Conservation (phyloP, 139 green algal species). For the Closterium sp. region DNA sequence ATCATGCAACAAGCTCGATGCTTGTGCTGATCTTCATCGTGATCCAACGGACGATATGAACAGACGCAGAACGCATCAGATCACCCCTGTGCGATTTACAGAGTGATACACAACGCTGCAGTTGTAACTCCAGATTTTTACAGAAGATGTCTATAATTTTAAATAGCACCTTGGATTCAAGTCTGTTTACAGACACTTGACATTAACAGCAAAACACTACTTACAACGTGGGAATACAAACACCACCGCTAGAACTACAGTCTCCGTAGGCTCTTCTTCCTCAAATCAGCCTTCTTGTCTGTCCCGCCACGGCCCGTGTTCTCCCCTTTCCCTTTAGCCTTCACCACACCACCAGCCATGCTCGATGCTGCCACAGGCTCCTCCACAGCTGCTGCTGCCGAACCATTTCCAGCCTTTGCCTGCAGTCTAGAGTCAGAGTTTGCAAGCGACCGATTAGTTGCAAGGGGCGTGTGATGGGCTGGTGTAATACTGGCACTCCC, state of each 20-base stretch:
- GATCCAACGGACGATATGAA: too few species aligned
- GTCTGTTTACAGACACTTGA: too few species aligned
- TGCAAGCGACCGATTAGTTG: background rate
- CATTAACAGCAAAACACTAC: too few species aligned
- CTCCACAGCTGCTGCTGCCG: background rate
- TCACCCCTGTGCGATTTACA: too few species aligned
- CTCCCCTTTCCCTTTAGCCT: background rate
- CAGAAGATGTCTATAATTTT: too few species aligned
- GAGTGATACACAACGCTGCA: too few species aligned
- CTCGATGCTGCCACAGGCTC: background rate
- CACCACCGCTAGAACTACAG: background rate
- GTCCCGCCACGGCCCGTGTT: background rate
- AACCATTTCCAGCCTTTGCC: background rate
- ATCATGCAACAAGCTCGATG: too few species aligned
- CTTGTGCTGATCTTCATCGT: too few species aligned
- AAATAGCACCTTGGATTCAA: too few species aligned
- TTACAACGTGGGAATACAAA: too few species aligned
- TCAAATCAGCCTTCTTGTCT: background rate
- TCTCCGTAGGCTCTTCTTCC: background rate
- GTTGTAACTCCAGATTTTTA: too few species aligned
- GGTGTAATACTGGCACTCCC: background rate
- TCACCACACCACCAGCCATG: background rate
- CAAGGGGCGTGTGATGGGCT: background rate
- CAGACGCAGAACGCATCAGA: too few species aligned
- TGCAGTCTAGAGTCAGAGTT: background rate